Evolutionary conservation across 176 grass and related monocot genomes (phyloP), one percentile per base, ranked within the genome.

Genomic region (Dactylis glomerata): DNA sequence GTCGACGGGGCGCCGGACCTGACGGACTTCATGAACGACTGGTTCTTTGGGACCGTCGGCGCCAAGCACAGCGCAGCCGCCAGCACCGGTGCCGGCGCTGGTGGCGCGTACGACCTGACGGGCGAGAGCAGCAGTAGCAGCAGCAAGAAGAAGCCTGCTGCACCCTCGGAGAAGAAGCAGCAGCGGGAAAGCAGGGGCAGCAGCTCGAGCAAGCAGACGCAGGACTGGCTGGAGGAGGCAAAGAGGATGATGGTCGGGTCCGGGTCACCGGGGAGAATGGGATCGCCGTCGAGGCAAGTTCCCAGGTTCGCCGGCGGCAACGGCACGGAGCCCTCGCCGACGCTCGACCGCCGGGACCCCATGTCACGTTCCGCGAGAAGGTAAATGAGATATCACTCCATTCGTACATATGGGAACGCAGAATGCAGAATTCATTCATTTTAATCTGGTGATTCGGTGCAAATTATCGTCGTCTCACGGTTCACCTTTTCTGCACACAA

Each of bases 1-100:
- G 55, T 86, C 49, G 79, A 80, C 33, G 85, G 59, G 66, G 76
- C 84, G 45, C 85, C 88, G 44, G 92, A 94, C 82, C 70, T 94
- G 56, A 50, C 84, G 8, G 89, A 94, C 73, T 92, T 94, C 74
- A 94, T 94, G 89, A 92, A 94, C 84, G 92, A 94, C 77, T 94
- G 92, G 92, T 94, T 94, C 89, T 94, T 92, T 67, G 89, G 92
- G 14, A 92, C 78, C 50, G 85, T 78, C 30, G 76, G 68, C 65
- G 30, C 52, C 36, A 75, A 81, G 28, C 88, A 63, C 79, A 73
- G 27, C 65, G 67, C 81, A 8, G 42, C 45, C 44, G 12, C 38
- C 3, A 23, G 42, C 27, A 2, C 31, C 42, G 70, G 26, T 8
- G 16, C 15, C 17, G 17, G 22, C 23, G 44, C 50, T 15, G 50